A percentile compares a stretch with the other conserved stretches of the same genome.
Conservation (phyloP, 2,329 filamentous ascomycete genomes). For the Neofusicoccum cordaticola region DNA sequence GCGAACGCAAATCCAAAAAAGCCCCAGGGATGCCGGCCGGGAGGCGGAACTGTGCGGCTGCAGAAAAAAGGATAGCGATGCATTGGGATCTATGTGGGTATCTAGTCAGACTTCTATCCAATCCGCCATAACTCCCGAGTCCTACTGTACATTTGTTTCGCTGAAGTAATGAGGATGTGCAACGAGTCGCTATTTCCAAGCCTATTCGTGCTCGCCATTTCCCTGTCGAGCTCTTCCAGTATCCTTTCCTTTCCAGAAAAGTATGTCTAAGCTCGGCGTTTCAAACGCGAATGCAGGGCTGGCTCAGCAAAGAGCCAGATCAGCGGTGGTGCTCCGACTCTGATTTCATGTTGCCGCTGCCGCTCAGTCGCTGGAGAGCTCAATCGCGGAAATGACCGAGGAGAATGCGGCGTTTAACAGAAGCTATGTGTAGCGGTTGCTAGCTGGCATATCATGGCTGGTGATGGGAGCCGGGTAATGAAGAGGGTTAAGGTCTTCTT, state of each 20-base stretch:
- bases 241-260: neutral
- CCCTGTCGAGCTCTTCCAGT: neutral
- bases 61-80: neutral
- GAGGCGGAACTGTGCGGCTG: neutral
- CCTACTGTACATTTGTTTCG: neutral
- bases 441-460: neutral
- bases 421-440: neutral
- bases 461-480: neutral
- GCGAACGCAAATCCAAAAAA: neutral
- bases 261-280: neutral
- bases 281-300: neutral
- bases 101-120: slow-evolving; percentile 8
- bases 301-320: neutral
- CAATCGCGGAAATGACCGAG: neutral
- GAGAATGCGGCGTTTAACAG: neutral
- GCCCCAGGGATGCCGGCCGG: neutral
- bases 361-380: too few relatives aligned
- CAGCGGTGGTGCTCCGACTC: neutral
- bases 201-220: neutral
- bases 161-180: neutral
- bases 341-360: neutral
- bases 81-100: slow-evolving; percentile 2
- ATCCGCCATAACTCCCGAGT: neutral
- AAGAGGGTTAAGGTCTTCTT: neutral
- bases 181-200: neutral